phyloP scores from a whole-genome alignment of 1,284 basidiomycete genomes.

The Irpex rosettiformis region DNA sequence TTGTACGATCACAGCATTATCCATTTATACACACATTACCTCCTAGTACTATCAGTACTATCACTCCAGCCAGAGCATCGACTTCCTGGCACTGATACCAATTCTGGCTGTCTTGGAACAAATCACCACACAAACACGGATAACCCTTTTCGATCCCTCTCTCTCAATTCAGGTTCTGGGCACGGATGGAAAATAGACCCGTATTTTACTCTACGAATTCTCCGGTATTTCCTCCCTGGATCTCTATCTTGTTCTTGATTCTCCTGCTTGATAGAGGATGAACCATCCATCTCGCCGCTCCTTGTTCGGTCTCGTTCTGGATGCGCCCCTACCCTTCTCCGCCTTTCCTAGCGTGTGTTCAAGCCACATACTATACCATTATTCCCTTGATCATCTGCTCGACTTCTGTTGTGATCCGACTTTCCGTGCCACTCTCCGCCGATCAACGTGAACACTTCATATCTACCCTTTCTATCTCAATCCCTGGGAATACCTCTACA shows the following conservation, averaged over 20 bases:
- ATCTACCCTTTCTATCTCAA: not conserved
- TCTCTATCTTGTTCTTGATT: not conserved
- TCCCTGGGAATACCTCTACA: not conserved
- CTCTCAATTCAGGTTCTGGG: not conserved
- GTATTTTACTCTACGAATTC: not conserved
- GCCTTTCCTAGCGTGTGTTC: no score
- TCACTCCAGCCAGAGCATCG: no score
- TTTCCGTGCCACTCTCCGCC: no score
- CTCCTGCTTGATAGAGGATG: not conserved
- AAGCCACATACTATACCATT: no score
- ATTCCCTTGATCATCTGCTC: not conserved
- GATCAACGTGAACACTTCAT: no score
- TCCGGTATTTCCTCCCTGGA: not conserved
- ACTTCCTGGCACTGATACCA: not conserved
- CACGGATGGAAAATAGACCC: not conserved
- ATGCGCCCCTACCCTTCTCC: not conserved
- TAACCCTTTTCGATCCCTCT: not conserved
- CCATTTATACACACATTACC: not conserved
- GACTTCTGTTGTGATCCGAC: no score
- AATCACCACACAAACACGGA: not conserved
- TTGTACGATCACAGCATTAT: not conserved
- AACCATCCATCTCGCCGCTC: not conserved
- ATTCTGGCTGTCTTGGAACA: not conserved
- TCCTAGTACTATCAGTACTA: not conserved
- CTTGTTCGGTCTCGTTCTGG: not conserved